phyloP scores from a whole-genome alignment of 2,329 filamentous ascomycete species.

The Parastagonospora avenae region DNA sequence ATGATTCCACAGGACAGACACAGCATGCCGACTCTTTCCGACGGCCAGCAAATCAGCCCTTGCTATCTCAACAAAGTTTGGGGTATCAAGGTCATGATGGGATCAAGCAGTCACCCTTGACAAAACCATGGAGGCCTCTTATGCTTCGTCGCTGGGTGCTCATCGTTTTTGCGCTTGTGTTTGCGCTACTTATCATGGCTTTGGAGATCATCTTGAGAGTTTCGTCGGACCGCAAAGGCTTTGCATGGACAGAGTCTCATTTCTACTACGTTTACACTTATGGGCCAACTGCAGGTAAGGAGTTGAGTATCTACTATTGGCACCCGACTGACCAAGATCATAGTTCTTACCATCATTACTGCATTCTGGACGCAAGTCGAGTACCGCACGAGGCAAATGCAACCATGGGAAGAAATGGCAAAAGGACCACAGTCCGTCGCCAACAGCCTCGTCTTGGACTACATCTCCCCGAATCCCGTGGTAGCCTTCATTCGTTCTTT shows the following conservation, averaged over 20 bases:
- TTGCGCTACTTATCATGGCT: conserved; percentile 1
- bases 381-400: conserved; percentile 4
- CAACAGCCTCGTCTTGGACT: conserved; percentile 11
- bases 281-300: conserved; percentile 9
- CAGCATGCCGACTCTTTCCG: background rate
- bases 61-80: background rate
- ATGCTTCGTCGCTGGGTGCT: conserved; percentile 7
- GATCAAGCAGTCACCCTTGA: background rate
- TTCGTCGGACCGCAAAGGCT: conserved; percentile 1
- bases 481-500: background rate
- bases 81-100: background rate
- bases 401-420: conserved; percentile 9
- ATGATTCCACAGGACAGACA: background rate
- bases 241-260: conserved; percentile 1
- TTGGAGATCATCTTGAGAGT: conserved; percentile 6
- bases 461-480: conserved; percentile 3
- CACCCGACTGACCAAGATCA: background rate
- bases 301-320: background rate
- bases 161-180: background rate
- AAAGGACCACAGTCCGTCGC: conserved; percentile 1
- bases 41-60: background rate
- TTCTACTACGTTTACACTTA: conserved; percentile 13
- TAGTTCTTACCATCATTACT: conserved; percentile 12
- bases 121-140: conserved; percentile 2
- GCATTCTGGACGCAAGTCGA: conserved; percentile 12